Evolutionary conservation across 495 filamentous ascomycete species (phyloP).

Genomic region (Penicillium steckii): DNA sequence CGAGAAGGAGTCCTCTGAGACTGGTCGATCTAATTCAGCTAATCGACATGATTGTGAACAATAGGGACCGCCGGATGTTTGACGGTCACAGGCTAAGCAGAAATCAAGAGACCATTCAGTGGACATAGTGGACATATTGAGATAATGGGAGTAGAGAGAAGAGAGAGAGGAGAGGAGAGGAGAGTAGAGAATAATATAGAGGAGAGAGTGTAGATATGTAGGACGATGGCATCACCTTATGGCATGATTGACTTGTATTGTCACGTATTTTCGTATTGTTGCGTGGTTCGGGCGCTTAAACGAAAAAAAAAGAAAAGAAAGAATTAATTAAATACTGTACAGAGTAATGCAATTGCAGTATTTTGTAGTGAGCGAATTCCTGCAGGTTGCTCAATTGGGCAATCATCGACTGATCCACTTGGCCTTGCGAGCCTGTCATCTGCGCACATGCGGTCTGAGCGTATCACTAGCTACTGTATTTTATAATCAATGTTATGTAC

Average conservation of each 20-base stretch:
- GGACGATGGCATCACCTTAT: conserved; percentile 15
- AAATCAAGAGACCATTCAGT: conserved; percentile 89
- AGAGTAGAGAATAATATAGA: not conserved
- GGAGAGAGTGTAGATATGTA: conserved; percentile 4
- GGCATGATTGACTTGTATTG: not conserved
- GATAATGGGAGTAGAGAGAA: not conserved
- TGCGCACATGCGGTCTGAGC: conserved; percentile 15
- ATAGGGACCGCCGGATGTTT: conserved; percentile 74
- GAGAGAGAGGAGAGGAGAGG: not conserved
- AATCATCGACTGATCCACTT: conserved; percentile 10
- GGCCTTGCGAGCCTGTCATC: conserved; percentile 16
- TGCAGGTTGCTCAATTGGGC: conserved; percentile 30
- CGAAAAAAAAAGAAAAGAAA: conserved; percentile 13
- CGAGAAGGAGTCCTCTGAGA: conserved; percentile 49
- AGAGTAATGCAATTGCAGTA: no score
- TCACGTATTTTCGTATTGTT: conserved; percentile 13
- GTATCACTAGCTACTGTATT: conserved; percentile 3
- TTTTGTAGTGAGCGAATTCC: conserved; percentile 15
- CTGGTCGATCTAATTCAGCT: conserved; percentile 76
- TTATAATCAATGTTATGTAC: no score
- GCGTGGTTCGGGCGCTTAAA: conserved; percentile 40
- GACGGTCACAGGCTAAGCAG: conserved; percentile 91
- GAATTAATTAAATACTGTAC: no score
- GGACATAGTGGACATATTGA: conserved; percentile 53
- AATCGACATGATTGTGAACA: conserved; percentile 93